Evolutionary conservation across 2,329 filamentous ascomycete genomes (phyloP).

Genomic region (Aspergillus pseudoviridinutans): DNA sequence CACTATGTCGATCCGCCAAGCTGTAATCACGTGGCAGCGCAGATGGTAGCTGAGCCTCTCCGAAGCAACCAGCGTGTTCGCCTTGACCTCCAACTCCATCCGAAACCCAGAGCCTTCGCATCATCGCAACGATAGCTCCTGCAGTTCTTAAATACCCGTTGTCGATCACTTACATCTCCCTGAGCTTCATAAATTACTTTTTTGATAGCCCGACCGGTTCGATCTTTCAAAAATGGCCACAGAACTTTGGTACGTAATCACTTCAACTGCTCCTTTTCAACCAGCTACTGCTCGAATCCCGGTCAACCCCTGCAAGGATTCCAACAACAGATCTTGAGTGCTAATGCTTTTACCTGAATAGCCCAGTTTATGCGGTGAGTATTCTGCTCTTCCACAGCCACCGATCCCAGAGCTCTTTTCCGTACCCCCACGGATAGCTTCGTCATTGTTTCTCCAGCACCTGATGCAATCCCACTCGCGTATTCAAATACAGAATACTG

Average conservation of each 20-base stretch:
- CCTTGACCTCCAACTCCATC: conserved; percentile 30
- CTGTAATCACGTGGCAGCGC: conserved; percentile 27
- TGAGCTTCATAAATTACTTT: conserved; percentile 11
- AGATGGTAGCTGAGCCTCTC: conserved; percentile 20
- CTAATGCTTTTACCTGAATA: conserved; percentile 43
- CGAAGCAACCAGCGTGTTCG: conserved; percentile 34
- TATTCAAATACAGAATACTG: not conserved
- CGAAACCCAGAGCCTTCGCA: conserved; percentile 24
- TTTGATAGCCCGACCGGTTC: conserved; percentile 15
- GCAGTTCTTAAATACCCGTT: conserved; percentile 20
- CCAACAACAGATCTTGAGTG: not conserved
- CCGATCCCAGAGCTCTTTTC: not conserved
- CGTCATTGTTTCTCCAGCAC: conserved; percentile 9
- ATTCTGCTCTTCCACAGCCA: conserved; percentile 10
- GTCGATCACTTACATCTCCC: conserved; percentile 12
- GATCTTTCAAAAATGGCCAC: conserved; percentile 62
- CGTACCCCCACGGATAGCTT: conserved; percentile 9
- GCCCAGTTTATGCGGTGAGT: conserved; percentile 99
- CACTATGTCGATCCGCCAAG: conserved; percentile 21
- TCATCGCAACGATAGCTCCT: conserved; percentile 24
- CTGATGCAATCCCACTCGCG: conserved; percentile 5
- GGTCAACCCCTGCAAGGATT: not conserved
- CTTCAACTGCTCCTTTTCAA: conserved; percentile 27
- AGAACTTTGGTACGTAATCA: conserved; percentile 73
- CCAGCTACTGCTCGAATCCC: not conserved